Percentiles rank a stretch among this genome's conserved stretches.
Conservation (phyloP, 352 stramenopile genomes). For the Phytophthora capsici region DNA sequence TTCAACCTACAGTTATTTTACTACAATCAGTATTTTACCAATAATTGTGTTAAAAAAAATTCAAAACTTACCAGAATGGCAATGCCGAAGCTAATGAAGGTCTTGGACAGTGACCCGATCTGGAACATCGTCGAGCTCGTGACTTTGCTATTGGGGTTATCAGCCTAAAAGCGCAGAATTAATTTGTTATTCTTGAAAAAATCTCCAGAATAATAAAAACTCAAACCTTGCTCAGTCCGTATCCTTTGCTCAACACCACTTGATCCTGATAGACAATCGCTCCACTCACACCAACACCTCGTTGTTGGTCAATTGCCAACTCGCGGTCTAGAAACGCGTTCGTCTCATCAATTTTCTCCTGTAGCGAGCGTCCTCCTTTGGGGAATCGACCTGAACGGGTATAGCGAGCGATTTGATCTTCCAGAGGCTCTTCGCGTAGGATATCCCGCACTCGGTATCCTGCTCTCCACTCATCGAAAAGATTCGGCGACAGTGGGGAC, state of each 20-base stretch:
- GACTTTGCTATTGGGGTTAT: conserved; percentile 41
- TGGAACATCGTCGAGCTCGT: conserved; percentile 63
- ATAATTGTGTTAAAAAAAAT: neutral
- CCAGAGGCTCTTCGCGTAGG: conserved; percentile 24
- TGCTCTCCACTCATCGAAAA: conserved; percentile 34
- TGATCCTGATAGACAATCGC: conserved; percentile 63
- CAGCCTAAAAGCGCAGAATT: conserved; percentile 11
- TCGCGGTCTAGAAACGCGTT: neutral
- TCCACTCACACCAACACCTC: conserved; percentile 51
- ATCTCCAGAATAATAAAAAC: neutral
- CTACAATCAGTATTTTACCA: neutral
- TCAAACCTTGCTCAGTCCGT: conserved; percentile 41
- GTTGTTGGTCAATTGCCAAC: conserved; percentile 10
- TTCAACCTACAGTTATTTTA: conserved; percentile 36
- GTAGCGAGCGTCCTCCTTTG: neutral
- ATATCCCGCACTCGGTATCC: conserved; percentile 23
- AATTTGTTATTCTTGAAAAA: neutral
- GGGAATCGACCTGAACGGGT: conserved; percentile 44
- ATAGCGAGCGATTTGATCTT: conserved; percentile 43
- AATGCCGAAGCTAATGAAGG: conserved; percentile 57
- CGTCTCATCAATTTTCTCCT: neutral
- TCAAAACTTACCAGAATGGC: conserved; percentile 42
- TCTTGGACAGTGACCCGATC: conserved; percentile 75
- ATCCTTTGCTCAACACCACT: conserved; percentile 50
- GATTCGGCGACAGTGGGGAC: conserved; percentile 22